Percentiles rank a stretch among this genome's conserved stretches.
Conservation (phyloP, 2,329 filamentous ascomycete genomes). For the Penicillium sp. region DNA sequence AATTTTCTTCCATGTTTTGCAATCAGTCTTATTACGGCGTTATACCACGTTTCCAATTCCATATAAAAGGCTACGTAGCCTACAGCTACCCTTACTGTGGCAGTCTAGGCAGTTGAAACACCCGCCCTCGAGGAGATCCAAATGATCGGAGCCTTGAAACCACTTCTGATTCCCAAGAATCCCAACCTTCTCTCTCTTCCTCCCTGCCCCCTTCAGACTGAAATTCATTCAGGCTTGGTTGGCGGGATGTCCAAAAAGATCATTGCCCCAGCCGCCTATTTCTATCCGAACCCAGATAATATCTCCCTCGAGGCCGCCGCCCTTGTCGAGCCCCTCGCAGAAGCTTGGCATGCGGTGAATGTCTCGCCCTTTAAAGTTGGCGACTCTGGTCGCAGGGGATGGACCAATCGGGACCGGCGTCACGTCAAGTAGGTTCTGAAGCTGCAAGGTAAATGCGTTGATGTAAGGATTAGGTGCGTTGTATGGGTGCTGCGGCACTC, state of each 20-base stretch:
- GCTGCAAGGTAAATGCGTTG: no score
- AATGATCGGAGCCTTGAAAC: background rate
- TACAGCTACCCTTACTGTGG: background rate
- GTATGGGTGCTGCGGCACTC: no score
- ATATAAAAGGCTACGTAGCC: background rate
- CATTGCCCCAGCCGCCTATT: constrained; percentile 24
- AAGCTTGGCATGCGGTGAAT: constrained; percentile 63
- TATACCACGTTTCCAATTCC: background rate
- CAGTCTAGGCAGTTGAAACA: background rate
- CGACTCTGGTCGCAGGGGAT: constrained; percentile 57
- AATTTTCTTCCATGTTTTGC: background rate
- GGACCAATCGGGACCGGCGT: constrained; percentile 63
- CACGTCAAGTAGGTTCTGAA: constrained; percentile 59
- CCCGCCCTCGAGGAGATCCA: background rate
- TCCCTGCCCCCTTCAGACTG: background rate
- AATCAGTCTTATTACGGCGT: background rate
- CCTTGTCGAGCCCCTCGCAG: constrained; percentile 62
- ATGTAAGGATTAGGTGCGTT: no score
- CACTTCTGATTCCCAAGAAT: background rate
- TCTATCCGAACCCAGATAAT: constrained; percentile 25
- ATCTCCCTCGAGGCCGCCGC: constrained; percentile 36
- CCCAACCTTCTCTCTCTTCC: background rate
- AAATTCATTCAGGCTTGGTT: constrained; percentile 19
- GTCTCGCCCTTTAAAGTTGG: constrained; percentile 48
- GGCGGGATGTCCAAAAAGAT: constrained; percentile 28